Percentiles rank a stretch among this genome's conserved stretches.
These are phyloP conservation scores for Daldinia caldariorum DNA, from an alignment of 495 filamentous ascomycete species.

Conservation along the genomic window DNA sequence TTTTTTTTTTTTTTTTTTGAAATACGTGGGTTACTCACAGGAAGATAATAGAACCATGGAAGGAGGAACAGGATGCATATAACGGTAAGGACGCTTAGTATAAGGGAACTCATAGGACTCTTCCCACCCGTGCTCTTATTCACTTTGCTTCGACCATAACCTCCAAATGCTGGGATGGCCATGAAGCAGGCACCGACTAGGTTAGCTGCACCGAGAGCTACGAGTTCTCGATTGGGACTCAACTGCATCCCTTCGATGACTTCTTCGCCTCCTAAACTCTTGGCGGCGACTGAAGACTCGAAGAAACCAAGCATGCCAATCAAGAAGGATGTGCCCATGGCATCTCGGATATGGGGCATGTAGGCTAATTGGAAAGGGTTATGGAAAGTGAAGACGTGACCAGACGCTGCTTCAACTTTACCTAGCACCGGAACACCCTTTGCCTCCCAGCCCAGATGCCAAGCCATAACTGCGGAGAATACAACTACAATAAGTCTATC, in stretches of 20 bases:
- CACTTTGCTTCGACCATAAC: slow-evolving; percentile 95
- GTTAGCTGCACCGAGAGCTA: slow-evolving; percentile 91
- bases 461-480: slow-evolving; percentile 81
- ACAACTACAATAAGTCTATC: slow-evolving; percentile 94
- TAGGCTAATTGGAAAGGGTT: slow-evolving; percentile 83
- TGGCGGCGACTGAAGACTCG: slow-evolving; percentile 97
- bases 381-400: slow-evolving; percentile 76
- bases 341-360: slow-evolving; percentile 83
- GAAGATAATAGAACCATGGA: slow-evolving; percentile 93
- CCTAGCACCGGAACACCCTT: slow-evolving; percentile 86
- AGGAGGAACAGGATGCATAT: slow-evolving; percentile 81
- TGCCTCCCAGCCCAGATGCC: slow-evolving; percentile 80
- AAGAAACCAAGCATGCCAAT: slow-evolving; percentile 98
- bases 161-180: slow-evolving; percentile 91
- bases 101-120: slow-evolving; percentile 90
- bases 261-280: slow-evolving; percentile 75
- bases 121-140: slow-evolving; percentile 90
- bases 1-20: too few species aligned
- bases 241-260: slow-evolving; percentile 79
- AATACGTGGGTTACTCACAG: slow-evolving; percentile 64
- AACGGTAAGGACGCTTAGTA: slow-evolving; percentile 83
- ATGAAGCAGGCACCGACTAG: slow-evolving; percentile 90
- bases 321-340: slow-evolving; percentile 90
- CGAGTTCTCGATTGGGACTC: slow-evolving; percentile 92
- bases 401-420: slow-evolving; percentile 73